These are phyloP conservation scores for Eucommia ulmoides DNA, from an alignment of 257 asterid genomes.

Conservation along the genomic window DNA sequence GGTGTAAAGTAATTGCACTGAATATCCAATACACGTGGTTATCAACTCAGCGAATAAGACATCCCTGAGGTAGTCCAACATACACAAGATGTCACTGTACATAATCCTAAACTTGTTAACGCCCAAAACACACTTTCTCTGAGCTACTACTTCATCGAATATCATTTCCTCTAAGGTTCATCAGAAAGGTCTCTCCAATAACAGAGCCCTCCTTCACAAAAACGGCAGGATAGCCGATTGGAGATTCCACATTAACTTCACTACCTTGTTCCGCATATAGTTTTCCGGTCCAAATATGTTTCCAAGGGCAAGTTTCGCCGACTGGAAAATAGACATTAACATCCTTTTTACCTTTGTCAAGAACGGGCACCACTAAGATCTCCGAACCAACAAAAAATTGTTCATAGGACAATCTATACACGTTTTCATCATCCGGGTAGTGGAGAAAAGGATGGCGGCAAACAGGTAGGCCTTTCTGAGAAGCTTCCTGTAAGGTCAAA, in stretches of 20 bases:
- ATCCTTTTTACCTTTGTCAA: slow-evolving; percentile 56
- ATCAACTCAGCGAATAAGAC: too few species aligned
- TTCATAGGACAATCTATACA: slow-evolving; percentile 51
- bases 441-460: slow-evolving; percentile 92
- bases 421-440: slow-evolving; percentile 68
- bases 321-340: slow-evolving; percentile 70
- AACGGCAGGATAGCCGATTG: slow-evolving; percentile 73
- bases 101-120: too few species aligned
- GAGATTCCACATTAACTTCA: slow-evolving; percentile 56
- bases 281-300: slow-evolving; percentile 81
- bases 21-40: too few species aligned
- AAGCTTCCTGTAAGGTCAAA: slow-evolving; percentile 49
- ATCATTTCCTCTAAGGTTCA: slow-evolving; percentile 38
- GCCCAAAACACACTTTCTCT: too few species aligned
- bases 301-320: slow-evolving; percentile 59
- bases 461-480: slow-evolving; percentile 71
- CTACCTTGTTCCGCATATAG: slow-evolving; percentile 36
- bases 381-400: slow-evolving; percentile 84
- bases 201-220: slow-evolving; percentile 71
- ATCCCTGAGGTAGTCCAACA: too few species aligned
- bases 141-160: too few species aligned
- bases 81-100: too few species aligned
- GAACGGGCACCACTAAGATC: slow-evolving; percentile 84
- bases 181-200: slow-evolving; percentile 51
- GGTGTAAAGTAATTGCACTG: too few species aligned